Evolutionary conservation across 257 asterid genomes (phyloP).

Genomic region (Verbascum thapsus): DNA sequence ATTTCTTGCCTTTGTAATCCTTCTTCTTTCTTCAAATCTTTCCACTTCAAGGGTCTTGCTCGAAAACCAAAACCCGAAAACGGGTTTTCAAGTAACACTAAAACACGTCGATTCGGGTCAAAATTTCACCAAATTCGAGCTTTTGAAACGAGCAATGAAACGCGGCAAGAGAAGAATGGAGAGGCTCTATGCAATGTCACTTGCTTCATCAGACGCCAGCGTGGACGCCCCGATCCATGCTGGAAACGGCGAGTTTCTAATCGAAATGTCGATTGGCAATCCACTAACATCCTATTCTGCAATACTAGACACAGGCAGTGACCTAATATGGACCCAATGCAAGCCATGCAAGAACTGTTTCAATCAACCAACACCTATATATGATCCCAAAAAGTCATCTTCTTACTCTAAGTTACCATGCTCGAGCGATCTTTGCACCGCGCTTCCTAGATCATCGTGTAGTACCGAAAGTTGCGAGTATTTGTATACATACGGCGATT

Average conservation of each 20-base stretch:
- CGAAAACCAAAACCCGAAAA: constrained; percentile 26
- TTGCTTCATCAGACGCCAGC: constrained; percentile 38
- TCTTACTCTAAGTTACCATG: constrained; percentile 54
- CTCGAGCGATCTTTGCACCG: constrained; percentile 51
- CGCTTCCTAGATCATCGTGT: constrained; percentile 57
- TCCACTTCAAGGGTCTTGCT: constrained; percentile 51
- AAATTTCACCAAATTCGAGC: constrained; percentile 65
- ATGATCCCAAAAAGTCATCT: constrained; percentile 65
- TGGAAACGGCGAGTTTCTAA: constrained; percentile 80
- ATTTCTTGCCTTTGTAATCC: constrained; percentile 20
- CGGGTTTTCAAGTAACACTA: constrained; percentile 57
- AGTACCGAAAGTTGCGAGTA: constrained; percentile 49
- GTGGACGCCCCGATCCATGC: constrained; percentile 62
- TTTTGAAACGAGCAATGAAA: constrained; percentile 61
- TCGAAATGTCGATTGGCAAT: constrained; percentile 68
- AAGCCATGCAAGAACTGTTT: constrained; percentile 73
- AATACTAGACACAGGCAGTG: constrained; percentile 81
- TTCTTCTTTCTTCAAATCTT: constrained; percentile 36
- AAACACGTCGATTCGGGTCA: constrained; percentile 61
- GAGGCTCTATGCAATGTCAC: constrained; percentile 46
- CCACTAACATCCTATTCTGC: constrained; percentile 59
- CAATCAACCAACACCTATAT: constrained; percentile 56
- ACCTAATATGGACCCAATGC: constrained; percentile 83
- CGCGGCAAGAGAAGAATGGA: constrained; percentile 60
- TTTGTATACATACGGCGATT: constrained; percentile 71